Base-by-base conservation (phyloP, 371 early-diverging fungal species). In the Lichtheimia ramosa region DNA sequence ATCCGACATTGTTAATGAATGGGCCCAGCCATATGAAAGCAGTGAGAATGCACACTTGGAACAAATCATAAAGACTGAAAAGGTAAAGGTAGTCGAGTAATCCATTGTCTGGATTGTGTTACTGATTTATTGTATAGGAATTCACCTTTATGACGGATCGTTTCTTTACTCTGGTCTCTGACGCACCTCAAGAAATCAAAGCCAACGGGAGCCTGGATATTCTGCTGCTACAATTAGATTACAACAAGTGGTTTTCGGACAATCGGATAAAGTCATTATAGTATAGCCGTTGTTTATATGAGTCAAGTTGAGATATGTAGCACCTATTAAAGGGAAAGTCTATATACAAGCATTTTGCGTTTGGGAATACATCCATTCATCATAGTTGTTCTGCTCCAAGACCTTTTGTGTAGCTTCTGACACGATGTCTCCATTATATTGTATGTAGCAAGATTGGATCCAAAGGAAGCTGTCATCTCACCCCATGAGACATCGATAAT, bases 191-290 rank as follows among this genome's bases (percentile, higher is more conserved):
- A 48, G 70, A 79, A 10, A 70, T 75, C 0, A 86, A 76, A 56
- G 65, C 68, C 7, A 79, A 69, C 46, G 73, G 79, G 2, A 72
- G 76, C 57, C 53, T 89, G 41, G 87, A 88, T 65, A 77, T 80
- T 40, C 63, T 91, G 42, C 66, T 89, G 16, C 65, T 87, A 55
- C 77, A 88, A 40, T 67, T 89, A n/a, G 91, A 91, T 61, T 87
- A 81, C 64, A 88, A 87, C 56, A 82, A 83, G 52, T 81, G 70
- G 68, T 73, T 62, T 50, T 73, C 77, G 21, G 55, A 40, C 14
- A 28, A 48, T 12, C 53, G 59, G 55, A 43, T 46, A 46, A 46
- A 46, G 46, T 21, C 21, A 16, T 21, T 21, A 46, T 46, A 46
- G 16, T n/a, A 34, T 2, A 5, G 2, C n/a, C n/a, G 34, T 34